Evolutionary conservation across 306 rosid species (phyloP).

Genomic region (Medicago lupulina): DNA sequence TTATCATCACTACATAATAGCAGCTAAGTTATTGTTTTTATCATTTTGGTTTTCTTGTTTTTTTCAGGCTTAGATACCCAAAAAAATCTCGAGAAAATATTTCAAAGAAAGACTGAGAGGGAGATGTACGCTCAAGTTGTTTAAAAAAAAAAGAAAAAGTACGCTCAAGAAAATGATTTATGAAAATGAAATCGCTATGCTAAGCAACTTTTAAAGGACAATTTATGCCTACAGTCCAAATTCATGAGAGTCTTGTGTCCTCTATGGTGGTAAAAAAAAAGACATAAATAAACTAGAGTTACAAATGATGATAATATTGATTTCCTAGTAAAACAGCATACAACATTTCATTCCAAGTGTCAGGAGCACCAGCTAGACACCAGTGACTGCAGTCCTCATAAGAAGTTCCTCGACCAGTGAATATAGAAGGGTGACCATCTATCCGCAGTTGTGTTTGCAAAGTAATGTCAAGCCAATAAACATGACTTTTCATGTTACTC

Average conservation of each 20-base stretch:
- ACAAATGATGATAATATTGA: background rate
- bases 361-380: conserved; percentile 84
- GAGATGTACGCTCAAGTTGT: too few species aligned
- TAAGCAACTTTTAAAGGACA: background rate
- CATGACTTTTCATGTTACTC: conserved; percentile 45
- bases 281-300: background rate
- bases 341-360: conserved; percentile 58
- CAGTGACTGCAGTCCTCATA: conserved; percentile 73
- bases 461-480: conserved; percentile 67
- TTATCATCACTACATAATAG: too few species aligned
- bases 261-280: background rate
- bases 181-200: too few species aligned
- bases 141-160: too few species aligned
- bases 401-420: conserved; percentile 48
- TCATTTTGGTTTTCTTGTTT: too few species aligned
- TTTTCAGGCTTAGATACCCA: too few species aligned
- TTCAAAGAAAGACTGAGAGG: too few species aligned
- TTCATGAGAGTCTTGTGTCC: background rate
- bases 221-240: conserved; percentile 1
- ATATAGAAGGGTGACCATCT: conserved; percentile 81
- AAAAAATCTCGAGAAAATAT: too few species aligned
- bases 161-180: too few species aligned
- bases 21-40: too few species aligned
- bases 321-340: conserved; percentile 51
- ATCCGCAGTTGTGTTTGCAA: conserved; percentile 67